A percentile compares a stretch with the other conserved stretches of the same genome.
phyloP scores from a whole-genome alignment of 345 rosid species.

The Eucalyptus victrix region DNA sequence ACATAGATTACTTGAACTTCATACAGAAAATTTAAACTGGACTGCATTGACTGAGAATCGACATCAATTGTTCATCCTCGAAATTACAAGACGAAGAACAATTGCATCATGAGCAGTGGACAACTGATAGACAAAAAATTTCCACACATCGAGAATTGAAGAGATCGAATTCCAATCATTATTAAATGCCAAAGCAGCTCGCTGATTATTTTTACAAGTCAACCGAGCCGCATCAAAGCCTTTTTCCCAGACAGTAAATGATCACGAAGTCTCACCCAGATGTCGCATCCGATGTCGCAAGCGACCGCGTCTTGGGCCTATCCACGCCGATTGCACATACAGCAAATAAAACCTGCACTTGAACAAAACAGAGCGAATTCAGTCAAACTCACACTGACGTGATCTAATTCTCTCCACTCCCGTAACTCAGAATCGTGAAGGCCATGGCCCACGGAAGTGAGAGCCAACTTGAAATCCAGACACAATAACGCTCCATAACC shows the following conservation, averaged over 20 bases:
- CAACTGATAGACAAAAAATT: not conserved
- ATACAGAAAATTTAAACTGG: not conserved
- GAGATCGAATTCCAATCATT: not conserved
- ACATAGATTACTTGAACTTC: not conserved
- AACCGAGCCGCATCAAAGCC: not conserved
- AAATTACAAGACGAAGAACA: not conserved
- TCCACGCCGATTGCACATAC: slow-evolving; percentile 15
- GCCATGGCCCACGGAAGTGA: not conserved
- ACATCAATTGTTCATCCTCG: not conserved
- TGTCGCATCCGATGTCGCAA: slow-evolving; percentile 12
- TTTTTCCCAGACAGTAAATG: not conserved
- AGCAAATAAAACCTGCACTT: slow-evolving; percentile 32
- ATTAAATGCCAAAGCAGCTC: not conserved
- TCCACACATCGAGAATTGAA: not conserved
- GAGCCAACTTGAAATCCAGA: not conserved
- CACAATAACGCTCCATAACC: not conserved
- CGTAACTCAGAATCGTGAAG: not conserved
- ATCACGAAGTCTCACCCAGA: slow-evolving; percentile 6
- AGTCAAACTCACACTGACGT: not conserved
- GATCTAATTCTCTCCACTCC: not conserved
- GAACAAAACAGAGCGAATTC: not conserved
- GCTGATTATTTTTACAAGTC: not conserved
- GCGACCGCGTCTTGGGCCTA: slow-evolving; percentile 10
- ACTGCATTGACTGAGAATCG: not conserved
- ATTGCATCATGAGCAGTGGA: not conserved